Conservation (phyloP, 805 yeast genomes). For the Cyberlindnera misumaiensis region DNA sequence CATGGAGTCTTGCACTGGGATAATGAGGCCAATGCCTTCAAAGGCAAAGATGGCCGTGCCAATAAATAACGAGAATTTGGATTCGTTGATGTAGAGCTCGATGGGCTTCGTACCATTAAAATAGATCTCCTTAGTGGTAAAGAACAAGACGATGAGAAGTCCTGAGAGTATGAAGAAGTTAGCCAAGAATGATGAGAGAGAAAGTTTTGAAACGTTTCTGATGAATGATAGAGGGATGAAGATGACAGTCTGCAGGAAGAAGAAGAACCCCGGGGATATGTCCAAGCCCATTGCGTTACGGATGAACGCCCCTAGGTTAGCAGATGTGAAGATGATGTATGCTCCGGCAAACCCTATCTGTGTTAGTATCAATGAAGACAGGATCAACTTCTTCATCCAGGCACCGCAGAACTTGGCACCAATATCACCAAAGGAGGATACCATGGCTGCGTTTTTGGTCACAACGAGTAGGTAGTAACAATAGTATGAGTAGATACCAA, state of each 20-base stretch:
- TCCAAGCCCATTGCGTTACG: constrained; percentile 39
- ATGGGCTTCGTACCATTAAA: constrained; percentile 45
- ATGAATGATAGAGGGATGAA: constrained; percentile 66
- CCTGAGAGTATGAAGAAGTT: constrained; percentile 65
- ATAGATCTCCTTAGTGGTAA: constrained; percentile 40
- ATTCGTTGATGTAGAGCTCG: constrained; percentile 42
- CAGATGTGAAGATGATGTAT: constrained; percentile 72
- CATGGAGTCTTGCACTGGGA: constrained; percentile 82
- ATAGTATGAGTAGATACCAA: constrained; percentile 70
- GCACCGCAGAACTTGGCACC: constrained; percentile 58
- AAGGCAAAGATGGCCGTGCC: constrained; percentile 87
- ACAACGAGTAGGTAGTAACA: constrained; percentile 62
- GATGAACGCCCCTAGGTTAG: constrained; percentile 60
- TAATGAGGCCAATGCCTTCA: constrained; percentile 78
- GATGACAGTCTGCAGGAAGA: constrained; percentile 47
- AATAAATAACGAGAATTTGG: constrained; percentile 62
- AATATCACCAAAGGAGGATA: constrained; percentile 75
- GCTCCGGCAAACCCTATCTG: constrained; percentile 81
- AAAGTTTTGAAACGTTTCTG: constrained; percentile 69
- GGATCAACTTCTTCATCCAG: constrained; percentile 57
- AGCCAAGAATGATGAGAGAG: constrained; percentile 65
- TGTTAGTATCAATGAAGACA: constrained; percentile 58
- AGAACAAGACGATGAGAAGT: constrained; percentile 54
- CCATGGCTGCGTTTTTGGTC: constrained; percentile 52
- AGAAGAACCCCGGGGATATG: constrained; percentile 37